A percentile compares a stretch with the other conserved stretches of the same genome.
Evolutionary conservation across 2,329 filamentous ascomycete species (phyloP).

Genomic region (Thielaviopsis populi): DNA sequence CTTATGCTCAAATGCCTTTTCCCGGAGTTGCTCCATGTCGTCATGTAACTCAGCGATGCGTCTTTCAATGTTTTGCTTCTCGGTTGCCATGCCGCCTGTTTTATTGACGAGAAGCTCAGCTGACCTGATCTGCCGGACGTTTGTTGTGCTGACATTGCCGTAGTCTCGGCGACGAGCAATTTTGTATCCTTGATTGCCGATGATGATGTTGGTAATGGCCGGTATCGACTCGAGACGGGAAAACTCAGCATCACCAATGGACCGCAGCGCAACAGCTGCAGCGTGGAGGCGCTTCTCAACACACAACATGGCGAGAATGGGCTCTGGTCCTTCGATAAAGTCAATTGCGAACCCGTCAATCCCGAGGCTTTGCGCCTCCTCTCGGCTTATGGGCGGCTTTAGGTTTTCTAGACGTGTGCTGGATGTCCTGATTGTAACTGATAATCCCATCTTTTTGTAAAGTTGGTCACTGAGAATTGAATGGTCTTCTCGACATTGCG

Average conservation of each 20-base stretch:
- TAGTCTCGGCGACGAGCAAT: slow-evolving; percentile 66
- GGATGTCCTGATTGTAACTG: slow-evolving; percentile 56
- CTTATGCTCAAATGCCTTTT: slow-evolving; percentile 26
- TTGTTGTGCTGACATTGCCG: slow-evolving; percentile 56
- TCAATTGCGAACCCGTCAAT: slow-evolving; percentile 72
- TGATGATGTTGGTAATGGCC: slow-evolving; percentile 53
- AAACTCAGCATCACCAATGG: slow-evolving; percentile 53
- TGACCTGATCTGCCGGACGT: slow-evolving; percentile 45
- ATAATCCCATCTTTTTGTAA: slow-evolving; percentile 46
- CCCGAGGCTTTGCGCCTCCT: slow-evolving; percentile 44
- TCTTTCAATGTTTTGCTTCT: slow-evolving; percentile 45
- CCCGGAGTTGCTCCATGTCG: slow-evolving; percentile 26
- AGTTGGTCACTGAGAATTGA: slow-evolving; percentile 53
- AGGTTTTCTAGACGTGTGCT: slow-evolving; percentile 39
- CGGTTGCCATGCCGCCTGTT: slow-evolving; percentile 53
- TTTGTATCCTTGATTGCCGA: slow-evolving; percentile 46
- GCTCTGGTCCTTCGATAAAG: slow-evolving; percentile 62
- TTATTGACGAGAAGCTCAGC: slow-evolving; percentile 59
- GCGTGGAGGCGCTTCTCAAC: slow-evolving; percentile 52
- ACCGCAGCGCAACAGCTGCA: slow-evolving; percentile 47
- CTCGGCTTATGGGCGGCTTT: slow-evolving; percentile 35
- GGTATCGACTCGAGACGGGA: slow-evolving; percentile 43
- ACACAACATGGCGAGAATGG: slow-evolving; percentile 80
- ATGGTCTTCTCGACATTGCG: slow-evolving; percentile 62
- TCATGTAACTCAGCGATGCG: slow-evolving; percentile 31